Conservation (phyloP, 768 basidiomycete genomes). For the Sutorius australiensis region DNA sequence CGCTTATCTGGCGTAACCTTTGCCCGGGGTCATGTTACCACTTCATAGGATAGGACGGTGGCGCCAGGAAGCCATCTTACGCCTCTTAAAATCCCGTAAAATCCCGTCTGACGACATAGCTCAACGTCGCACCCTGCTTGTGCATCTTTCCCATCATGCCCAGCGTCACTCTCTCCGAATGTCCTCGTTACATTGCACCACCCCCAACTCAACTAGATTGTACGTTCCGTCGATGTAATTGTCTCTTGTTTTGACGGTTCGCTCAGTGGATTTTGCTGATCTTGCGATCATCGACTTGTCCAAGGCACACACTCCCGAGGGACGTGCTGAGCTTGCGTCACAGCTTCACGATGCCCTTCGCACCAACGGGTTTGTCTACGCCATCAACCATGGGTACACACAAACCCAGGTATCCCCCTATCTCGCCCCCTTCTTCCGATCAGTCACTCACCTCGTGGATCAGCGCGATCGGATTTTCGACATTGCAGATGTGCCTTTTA, state of each 20-base stretch:
- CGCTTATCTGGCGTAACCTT: background rate
- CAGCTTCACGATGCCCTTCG: conserved; percentile 46
- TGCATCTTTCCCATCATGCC: conserved; percentile 24
- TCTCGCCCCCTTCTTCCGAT: background rate
- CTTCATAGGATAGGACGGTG: background rate
- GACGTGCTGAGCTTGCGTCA: conserved; percentile 36
- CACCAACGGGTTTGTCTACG: conserved; percentile 39
- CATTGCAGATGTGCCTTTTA: conserved; percentile 45
- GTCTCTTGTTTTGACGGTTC: conserved; percentile 19
- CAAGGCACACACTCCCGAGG: conserved; percentile 38
- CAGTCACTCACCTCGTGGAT: conserved; percentile 15
- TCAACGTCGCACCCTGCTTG: too few relatives aligned
- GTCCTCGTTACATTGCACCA: conserved; percentile 34
- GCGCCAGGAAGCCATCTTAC: background rate
- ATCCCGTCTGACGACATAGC: background rate
- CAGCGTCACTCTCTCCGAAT: conserved; percentile 27
- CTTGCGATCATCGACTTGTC: conserved; percentile 52
- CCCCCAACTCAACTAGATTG: conserved; percentile 32
- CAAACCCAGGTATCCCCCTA: conserved; percentile 31
- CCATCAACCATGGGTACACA: conserved; percentile 37
- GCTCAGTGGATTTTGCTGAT: conserved; percentile 45
- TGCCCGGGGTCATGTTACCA: background rate
- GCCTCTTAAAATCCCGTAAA: background rate
- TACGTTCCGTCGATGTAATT: conserved; percentile 18
- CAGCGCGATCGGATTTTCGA: conserved; percentile 47